Evolutionary conservation across 306 rosid species (phyloP).

Genomic region (Glycine tomentella): DNA sequence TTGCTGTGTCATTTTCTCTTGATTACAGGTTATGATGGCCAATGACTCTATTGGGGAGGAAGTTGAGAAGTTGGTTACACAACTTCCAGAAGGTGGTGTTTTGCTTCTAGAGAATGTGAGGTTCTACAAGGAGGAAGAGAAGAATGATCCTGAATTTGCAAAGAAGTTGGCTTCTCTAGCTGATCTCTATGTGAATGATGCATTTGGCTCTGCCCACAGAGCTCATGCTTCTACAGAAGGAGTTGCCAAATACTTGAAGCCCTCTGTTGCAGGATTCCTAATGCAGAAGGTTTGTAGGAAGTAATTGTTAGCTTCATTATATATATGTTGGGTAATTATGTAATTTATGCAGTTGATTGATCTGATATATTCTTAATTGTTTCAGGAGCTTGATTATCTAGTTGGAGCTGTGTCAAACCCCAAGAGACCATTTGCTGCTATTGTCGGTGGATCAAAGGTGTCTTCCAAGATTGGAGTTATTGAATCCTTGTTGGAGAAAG

Average conservation of each 20-base stretch:
- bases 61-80: conserved; percentile 81
- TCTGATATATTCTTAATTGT: conserved; percentile 36
- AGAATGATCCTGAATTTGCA: conserved; percentile 91
- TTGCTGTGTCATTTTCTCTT: conserved; percentile 1
- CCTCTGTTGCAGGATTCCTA: conserved; percentile 93
- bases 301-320: neutral
- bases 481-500: conserved; percentile 87
- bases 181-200: conserved; percentile 92
- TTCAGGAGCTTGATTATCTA: conserved; percentile 92
- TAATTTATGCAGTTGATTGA: conserved; percentile 19
- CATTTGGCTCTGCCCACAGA: conserved; percentile 95
- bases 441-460: conserved; percentile 96
- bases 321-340: neutral
- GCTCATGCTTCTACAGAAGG: conserved; percentile 99
- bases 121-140: conserved; percentile 96
- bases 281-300: conserved; percentile 86
- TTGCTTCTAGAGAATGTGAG: conserved; percentile 95
- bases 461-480: conserved; percentile 93
- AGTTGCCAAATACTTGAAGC: conserved; percentile 83
- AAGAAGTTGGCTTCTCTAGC: conserved; percentile 95
- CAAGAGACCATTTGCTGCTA: conserved; percentile 95
- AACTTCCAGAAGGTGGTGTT: conserved; percentile 84
- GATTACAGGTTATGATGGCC: conserved; percentile 73
- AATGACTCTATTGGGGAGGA: conserved; percentile 81
- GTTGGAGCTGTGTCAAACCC: conserved; percentile 91